Conservation (phyloP, 371 early-diverging fungal species). For the Mucor saturninus region DNA sequence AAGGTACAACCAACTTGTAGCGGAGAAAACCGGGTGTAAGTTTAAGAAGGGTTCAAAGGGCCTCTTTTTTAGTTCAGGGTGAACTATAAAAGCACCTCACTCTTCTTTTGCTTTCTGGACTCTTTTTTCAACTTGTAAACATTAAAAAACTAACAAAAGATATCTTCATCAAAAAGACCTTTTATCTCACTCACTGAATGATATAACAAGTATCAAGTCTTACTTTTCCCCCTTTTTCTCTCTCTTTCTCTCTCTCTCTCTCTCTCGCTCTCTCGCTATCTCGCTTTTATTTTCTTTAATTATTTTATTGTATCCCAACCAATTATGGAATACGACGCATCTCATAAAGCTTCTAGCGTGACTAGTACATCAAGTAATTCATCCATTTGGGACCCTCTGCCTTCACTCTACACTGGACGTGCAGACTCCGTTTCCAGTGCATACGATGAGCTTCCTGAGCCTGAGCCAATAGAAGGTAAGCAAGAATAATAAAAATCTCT, state of each 20-base stretch:
- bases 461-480: conserved; percentile 27
- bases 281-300: conserved; percentile 14
- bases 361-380: conserved; percentile 27
- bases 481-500: background rate
- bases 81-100: background rate
- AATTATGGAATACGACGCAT: conserved; percentile 35
- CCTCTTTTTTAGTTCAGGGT: background rate
- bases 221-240: background rate
- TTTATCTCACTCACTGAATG: conserved; percentile 9
- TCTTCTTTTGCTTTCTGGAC: conserved; percentile 9
- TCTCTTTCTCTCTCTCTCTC: background rate
- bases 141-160: background rate
- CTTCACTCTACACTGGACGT: conserved; percentile 32
- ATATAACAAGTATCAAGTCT: conserved; percentile 14
- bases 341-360: conserved; percentile 36
- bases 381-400: conserved; percentile 31
- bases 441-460: conserved; percentile 22
- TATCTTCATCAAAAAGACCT: background rate
- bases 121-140: background rate
- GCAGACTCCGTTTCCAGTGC: conserved; percentile 28
- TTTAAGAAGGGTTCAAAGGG: conserved; percentile 33
- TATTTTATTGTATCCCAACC: background rate
- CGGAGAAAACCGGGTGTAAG: conserved; percentile 36
- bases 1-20: conserved; percentile 11
- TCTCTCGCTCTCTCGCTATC: conserved; percentile 16